Evolutionary conservation across 257 asterid genomes (phyloP).

Genomic region (Solanum rostratum): DNA sequence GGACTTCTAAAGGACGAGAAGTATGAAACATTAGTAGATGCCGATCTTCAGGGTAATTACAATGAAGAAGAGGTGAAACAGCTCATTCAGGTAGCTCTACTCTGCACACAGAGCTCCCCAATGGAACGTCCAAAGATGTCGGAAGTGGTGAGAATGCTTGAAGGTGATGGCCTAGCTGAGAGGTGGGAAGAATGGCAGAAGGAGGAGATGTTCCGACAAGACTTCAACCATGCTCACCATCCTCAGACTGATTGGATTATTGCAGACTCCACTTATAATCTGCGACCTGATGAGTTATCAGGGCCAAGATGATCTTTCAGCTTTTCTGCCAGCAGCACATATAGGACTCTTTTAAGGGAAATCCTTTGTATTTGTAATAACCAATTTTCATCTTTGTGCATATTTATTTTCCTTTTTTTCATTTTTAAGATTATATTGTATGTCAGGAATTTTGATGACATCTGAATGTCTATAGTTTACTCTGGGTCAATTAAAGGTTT

Average conservation of each 20-base stretch:
- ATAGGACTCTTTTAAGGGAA: neutral
- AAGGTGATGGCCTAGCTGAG: conserved; percentile 94
- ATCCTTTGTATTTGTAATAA: conserved; percentile 1
- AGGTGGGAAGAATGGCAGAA: conserved; percentile 97
- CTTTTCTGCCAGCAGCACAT: neutral
- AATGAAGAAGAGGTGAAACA: conserved; percentile 73
- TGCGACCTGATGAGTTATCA: conserved; percentile 71
- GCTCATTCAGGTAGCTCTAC: conserved; percentile 81
- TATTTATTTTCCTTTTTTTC: conserved; percentile 1
- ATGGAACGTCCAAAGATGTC: conserved; percentile 91
- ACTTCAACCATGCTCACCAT: conserved; percentile 27
- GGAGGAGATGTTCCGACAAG: conserved; percentile 76
- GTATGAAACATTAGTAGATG: conserved; percentile 66
- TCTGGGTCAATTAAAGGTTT: neutral
- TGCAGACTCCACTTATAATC: conserved; percentile 50
- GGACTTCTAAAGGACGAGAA: conserved; percentile 74
- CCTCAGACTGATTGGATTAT: conserved; percentile 54
- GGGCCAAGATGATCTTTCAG: conserved; percentile 58
- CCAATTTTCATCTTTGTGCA: conserved; percentile 22
- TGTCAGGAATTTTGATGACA: conserved; percentile 17
- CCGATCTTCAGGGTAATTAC: conserved; percentile 58
- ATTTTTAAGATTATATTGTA: conserved; percentile 8
- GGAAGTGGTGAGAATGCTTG: conserved; percentile 82
- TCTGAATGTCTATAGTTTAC: conserved; percentile 2
- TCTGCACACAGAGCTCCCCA: conserved; percentile 70